Evolutionary conservation across 169 alveolate species (phyloP).

Genomic region (Cryptosporidium sp.): DNA sequence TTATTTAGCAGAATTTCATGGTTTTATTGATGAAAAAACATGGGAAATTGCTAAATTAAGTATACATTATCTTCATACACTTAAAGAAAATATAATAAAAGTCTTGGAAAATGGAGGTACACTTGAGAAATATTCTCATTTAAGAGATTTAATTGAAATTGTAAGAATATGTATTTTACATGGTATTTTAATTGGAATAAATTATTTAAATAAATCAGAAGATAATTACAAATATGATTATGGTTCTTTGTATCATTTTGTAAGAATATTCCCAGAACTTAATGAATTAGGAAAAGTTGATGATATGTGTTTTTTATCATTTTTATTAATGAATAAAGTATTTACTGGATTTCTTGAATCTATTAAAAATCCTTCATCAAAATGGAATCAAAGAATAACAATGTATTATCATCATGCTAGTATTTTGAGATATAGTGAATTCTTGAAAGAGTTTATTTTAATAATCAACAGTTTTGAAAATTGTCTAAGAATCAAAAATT

Average conservation of each 20-base stretch:
- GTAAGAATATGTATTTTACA: conserved; percentile 55
- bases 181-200: conserved; percentile 54
- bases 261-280: conserved; percentile 64
- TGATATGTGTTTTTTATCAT: conserved; percentile 73
- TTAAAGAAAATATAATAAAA: not conserved
- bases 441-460: conserved; percentile 28
- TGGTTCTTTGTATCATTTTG: conserved; percentile 55
- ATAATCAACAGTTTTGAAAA: conserved; percentile 41
- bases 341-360: conserved; percentile 57
- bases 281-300: conserved; percentile 42
- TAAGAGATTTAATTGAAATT: conserved; percentile 62
- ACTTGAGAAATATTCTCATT: conserved; percentile 44
- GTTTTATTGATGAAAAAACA: conserved; percentile 60
- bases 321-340: conserved; percentile 45
- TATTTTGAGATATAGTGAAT: conserved; percentile 50
- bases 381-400: conserved; percentile 51
- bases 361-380: conserved; percentile 40
- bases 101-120: conserved; percentile 29
- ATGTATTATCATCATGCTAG: conserved; percentile 64
- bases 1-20: conserved; percentile 75
- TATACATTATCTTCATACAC: conserved; percentile 30
- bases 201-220: not conserved
- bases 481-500: conserved; percentile 30
- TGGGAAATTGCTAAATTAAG: conserved; percentile 61
- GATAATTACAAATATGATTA: not conserved